Conservation (phyloP, 2,329 filamentous ascomycete species). For the Aureobasidium musti region DNA sequence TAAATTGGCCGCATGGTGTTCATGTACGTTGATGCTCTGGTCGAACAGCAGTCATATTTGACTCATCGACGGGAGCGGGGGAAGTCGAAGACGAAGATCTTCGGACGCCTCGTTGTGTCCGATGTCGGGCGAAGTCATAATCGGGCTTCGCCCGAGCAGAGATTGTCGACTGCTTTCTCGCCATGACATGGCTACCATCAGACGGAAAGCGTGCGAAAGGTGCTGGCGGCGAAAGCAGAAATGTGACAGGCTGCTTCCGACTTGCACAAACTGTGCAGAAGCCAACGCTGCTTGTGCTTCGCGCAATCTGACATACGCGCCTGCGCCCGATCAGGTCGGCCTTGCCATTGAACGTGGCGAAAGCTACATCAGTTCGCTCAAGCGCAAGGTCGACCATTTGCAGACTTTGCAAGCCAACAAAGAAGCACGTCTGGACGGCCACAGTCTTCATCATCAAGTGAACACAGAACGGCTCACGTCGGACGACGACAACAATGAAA, state of each 20-base stretch:
- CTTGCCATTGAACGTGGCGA: constrained; percentile 21
- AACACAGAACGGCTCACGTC: neutral
- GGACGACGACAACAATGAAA: neutral
- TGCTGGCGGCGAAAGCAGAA: constrained; percentile 13
- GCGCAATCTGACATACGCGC: constrained; percentile 7
- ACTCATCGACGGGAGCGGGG: too few species aligned
- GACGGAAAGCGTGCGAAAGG: constrained; percentile 12
- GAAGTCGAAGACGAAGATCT: too few species aligned
- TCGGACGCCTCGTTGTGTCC: too few species aligned
- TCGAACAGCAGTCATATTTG: too few species aligned
- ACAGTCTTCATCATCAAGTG: neutral
- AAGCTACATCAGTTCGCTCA: constrained; percentile 20
- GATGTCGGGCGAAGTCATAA: too few species aligned
- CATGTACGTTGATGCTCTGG: too few species aligned
- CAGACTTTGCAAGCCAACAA: constrained; percentile 11
- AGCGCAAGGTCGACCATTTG: constrained; percentile 18
- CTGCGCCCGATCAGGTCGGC: constrained; percentile 11
- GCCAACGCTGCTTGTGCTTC: constrained; percentile 4
- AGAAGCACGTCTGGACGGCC: neutral
- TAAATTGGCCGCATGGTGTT: too few species aligned
- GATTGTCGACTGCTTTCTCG: constrained; percentile 32
- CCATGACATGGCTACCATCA: neutral
- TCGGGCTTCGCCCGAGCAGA: neutral
- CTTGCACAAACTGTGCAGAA: constrained; percentile 15
- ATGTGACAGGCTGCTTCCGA: constrained; percentile 11